Conservation (phyloP, 345 rosid species). For the Boechera retrofracta region DNA sequence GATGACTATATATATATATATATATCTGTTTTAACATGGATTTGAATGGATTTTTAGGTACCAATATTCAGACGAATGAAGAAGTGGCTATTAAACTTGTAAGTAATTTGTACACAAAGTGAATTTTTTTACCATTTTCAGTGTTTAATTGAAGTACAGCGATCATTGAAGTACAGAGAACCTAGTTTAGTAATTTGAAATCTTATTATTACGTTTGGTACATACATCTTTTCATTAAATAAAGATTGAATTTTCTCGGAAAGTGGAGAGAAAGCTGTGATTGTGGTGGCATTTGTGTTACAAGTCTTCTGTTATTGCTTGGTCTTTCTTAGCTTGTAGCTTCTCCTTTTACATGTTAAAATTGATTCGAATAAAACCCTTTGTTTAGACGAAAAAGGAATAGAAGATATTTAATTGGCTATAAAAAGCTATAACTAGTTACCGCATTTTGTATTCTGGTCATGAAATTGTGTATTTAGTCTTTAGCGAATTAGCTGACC, state of each 20-base stretch:
- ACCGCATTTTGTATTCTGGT: conserved; percentile 1
- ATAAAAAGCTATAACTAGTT: conserved; percentile 2
- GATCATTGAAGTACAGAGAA: conserved; percentile 25
- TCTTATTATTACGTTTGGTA: conserved; percentile 13
- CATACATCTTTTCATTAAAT: conserved; percentile 2
- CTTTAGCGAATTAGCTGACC: neutral
- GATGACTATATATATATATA: neutral
- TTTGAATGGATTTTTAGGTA: conserved; percentile 53
- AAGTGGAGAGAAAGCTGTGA: conserved; percentile 28
- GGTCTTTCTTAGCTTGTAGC: conserved; percentile 29
- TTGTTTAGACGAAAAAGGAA: conserved; percentile 4
- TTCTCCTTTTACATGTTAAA: conserved; percentile 15
- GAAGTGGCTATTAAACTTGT: conserved; percentile 99
- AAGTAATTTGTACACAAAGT: conserved; percentile 45
- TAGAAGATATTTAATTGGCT: conserved; percentile 2
- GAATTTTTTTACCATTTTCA: neutral
- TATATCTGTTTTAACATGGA: conserved; percentile 2
- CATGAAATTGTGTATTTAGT: neutral
- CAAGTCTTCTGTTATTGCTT: conserved; percentile 17
- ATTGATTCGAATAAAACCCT: neutral
- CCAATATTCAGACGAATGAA: conserved; percentile 90
- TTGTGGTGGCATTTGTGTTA: conserved; percentile 16
- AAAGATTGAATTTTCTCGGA: conserved; percentile 12
- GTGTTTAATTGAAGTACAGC: conserved; percentile 13
- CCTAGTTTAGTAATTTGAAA: conserved; percentile 15